These are phyloP conservation scores for Fraxinus xanthoxyloides DNA, from an alignment of 305 asterid genomes.

Conservation along the genomic window DNA sequence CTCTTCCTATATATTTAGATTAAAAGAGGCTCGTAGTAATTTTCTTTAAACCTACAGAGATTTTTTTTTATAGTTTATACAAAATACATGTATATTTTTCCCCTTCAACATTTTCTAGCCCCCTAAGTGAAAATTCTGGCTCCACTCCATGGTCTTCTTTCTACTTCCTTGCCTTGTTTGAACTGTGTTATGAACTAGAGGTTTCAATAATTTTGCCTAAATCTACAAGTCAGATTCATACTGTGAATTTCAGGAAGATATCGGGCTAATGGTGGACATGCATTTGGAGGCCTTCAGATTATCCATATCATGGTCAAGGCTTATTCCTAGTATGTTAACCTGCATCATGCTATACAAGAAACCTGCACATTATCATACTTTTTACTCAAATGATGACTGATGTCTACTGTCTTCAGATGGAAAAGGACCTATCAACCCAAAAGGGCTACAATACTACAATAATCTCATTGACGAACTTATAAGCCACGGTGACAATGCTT, in stretches of 20 bases:
- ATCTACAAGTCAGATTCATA: background rate
- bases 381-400: background rate
- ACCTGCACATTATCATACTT: background rate
- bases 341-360: background rate
- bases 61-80: background rate
- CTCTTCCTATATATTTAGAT: background rate
- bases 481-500: constrained; percentile 42
- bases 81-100: background rate
- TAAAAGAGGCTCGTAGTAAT: background rate
- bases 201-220: background rate
- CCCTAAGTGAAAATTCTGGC: background rate
- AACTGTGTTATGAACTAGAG: background rate
- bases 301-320: constrained; percentile 41
- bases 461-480: constrained; percentile 46
- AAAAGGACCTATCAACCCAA: constrained; percentile 47
- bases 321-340: constrained; percentile 44
- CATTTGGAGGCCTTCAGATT: constrained; percentile 36
- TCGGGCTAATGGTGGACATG: constrained; percentile 28
- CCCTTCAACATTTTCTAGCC: background rate
- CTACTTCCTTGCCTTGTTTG: background rate
- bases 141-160: background rate
- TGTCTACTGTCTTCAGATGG: constrained; percentile 42
- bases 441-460: constrained; percentile 53
- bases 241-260: constrained; percentile 30
- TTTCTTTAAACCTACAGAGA: background rate